Base-by-base conservation (phyloP, 768 basidiomycete species). In the Phanerodontia chrysosporium region DNA sequence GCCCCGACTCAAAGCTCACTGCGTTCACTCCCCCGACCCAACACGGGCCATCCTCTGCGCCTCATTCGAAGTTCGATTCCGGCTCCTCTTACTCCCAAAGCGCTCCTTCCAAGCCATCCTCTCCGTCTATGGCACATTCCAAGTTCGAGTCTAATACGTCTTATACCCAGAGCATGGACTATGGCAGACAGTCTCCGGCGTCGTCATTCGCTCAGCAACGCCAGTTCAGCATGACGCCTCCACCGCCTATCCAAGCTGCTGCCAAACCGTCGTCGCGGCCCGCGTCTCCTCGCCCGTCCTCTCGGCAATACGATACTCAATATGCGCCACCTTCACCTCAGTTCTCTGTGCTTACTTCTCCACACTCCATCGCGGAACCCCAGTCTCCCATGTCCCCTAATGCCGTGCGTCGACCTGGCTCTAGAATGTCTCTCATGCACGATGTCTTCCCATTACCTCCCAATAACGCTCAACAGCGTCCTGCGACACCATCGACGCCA, bases 1-100 rank as follows among this genome's bases (percentile, higher is more conserved):
- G 75, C 10, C 72, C 76, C 14, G 76, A 76, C 49, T 78, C 78
- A n/a, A 76, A 74, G 58, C 62, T 74, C 42, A 70, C 72, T 4
- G 70, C 72, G 5, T 54, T 27, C 12, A 57, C 25, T 28, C 51
- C 39, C 13, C 25, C 28, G 36, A 51, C 4, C n/a, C 49, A 30
- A n/a, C 49, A 28, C n/a, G 42, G 13, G 10, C 24, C 52, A 12
- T 24, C 52, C 13, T 21, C 52, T 24, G 30, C 22, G 22, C 36
- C n/a, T 22, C 52, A 53, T 10, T 14, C n/a, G 35, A 53, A 30
- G 12, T 27, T 53, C 32, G 52, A 53, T 9, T 51, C 49, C 29
- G n/a, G 18, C 30, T 51, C 49, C 29, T 51, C 49, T 16, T 32
- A 51, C 18, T 32, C 29, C n/a, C 49, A 51, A 32, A 51, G 30